These are phyloP conservation scores for Neurospora africana DNA, from an alignment of 495 filamentous ascomycete genomes.

Conservation along the genomic window DNA sequence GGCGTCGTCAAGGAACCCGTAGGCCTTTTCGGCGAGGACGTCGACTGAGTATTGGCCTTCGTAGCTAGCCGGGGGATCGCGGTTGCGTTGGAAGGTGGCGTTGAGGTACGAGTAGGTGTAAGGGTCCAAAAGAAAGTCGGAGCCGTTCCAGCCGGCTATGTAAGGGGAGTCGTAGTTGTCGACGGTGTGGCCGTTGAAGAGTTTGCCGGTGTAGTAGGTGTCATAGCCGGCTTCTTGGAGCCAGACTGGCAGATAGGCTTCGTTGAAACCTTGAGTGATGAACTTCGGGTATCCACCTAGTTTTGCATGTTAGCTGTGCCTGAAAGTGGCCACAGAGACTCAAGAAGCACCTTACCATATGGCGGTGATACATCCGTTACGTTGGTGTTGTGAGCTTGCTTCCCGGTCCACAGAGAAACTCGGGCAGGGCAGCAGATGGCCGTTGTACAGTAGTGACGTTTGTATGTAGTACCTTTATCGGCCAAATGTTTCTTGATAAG, in stretches of 20 bases:
- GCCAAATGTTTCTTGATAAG: slow-evolving; percentile 40
- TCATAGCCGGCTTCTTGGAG: slow-evolving; percentile 59
- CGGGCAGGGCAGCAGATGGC: slow-evolving; percentile 56
- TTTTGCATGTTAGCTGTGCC: not conserved
- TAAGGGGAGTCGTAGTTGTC: slow-evolving; percentile 49
- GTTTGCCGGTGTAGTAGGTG: slow-evolving; percentile 64
- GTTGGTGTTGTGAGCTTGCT: slow-evolving; percentile 63
- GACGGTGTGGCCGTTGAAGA: slow-evolving; percentile 55
- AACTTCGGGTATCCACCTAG: slow-evolving; percentile 64
- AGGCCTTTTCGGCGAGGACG: slow-evolving; percentile 51
- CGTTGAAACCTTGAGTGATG: slow-evolving; percentile 52
- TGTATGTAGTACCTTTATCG: slow-evolving; percentile 44
- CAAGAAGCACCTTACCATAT: slow-evolving; percentile 31
- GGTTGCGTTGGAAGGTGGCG: slow-evolving; percentile 53
- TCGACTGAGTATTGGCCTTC: slow-evolving; percentile 51
- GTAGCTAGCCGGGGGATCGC: slow-evolving; percentile 45
- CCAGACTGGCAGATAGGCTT: slow-evolving; percentile 59
- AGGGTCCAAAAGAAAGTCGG: slow-evolving; percentile 62
- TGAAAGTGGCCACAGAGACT: not conserved
- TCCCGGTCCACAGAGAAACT: slow-evolving; percentile 55
- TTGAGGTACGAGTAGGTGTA: slow-evolving; percentile 65
- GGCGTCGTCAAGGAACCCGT: slow-evolving; percentile 55
- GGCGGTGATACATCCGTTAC: slow-evolving; percentile 60
- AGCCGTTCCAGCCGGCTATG: slow-evolving; percentile 44
- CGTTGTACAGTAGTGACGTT: slow-evolving; percentile 51